Evolutionary conservation across 208 protist species (phyloP).

Genomic region (Leishmania lainsoni): DNA sequence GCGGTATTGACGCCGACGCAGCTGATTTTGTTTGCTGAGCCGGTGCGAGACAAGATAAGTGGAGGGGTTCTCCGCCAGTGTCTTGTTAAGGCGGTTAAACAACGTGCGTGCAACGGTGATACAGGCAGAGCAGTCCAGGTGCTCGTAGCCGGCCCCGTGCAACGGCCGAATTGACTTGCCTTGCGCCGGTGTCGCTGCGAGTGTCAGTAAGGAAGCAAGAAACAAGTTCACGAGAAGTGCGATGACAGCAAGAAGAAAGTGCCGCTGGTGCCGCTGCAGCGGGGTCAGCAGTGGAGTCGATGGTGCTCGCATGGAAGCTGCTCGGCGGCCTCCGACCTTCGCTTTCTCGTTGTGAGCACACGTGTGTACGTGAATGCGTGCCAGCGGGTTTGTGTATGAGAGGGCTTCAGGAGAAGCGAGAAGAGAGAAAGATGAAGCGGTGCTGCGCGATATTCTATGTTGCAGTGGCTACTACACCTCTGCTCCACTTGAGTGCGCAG

Average conservation of each 20-base stretch:
- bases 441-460: background rate
- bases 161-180: constrained; percentile 24
- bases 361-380: background rate
- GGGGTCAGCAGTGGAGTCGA: background rate
- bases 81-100: constrained; percentile 62
- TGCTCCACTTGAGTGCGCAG: background rate
- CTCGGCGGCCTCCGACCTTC: background rate
- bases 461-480: background rate
- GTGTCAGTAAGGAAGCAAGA: background rate
- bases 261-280: background rate
- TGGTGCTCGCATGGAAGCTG: background rate
- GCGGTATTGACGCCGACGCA: constrained; percentile 48
- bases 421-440: background rate
- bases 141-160: constrained; percentile 54
- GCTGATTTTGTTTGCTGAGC: constrained; percentile 40
- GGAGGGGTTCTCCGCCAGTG: constrained; percentile 41
- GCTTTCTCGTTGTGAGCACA: background rate
- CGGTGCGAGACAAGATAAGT: constrained; percentile 60
- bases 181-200: background rate
- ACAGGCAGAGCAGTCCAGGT: constrained; percentile 85
- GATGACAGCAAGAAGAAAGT: background rate
- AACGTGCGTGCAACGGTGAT: constrained; percentile 64
- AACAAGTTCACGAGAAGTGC: constrained; percentile 9
- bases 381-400: background rate
- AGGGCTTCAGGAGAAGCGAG: background rate